phyloP scores from a whole-genome alignment of 331 rosid genomes.

The Malus hybrid region DNA sequence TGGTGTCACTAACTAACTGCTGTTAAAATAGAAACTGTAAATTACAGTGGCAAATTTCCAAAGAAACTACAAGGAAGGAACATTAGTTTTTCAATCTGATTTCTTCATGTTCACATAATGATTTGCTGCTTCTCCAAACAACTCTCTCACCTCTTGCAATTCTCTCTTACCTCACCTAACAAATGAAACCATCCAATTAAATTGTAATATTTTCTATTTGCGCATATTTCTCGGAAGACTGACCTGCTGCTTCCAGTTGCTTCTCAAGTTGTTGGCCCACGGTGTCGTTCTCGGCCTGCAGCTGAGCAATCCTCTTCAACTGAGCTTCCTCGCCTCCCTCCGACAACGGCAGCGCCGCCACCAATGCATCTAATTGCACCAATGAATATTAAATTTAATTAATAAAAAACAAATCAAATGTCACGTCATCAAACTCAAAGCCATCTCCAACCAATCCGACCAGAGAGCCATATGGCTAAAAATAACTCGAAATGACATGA shows the following conservation, averaged over 20 bases:
- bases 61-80: background rate
- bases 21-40: background rate
- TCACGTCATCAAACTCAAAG: background rate
- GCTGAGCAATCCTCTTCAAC: conserved; percentile 2
- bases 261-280: conserved; percentile 1
- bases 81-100: background rate
- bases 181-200: no score
- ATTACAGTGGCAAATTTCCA: background rate
- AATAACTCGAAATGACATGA: no score
- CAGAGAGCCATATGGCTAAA: no score
- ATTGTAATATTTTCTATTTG: background rate
- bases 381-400: background rate
- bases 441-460: no score
- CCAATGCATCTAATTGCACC: conserved; percentile 10
- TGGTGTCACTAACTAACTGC: background rate
- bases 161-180: background rate
- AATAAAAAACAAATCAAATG: background rate
- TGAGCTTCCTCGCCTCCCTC: conserved; percentile 9
- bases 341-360: conserved; percentile 9
- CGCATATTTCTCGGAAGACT: background rate
- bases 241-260: conserved; percentile 14
- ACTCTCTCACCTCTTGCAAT: conserved; percentile 9
- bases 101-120: conserved; percentile 16
- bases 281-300: conserved; percentile 1
- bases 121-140: conserved; percentile 9